These are phyloP conservation scores for Leptographium galeiforme DNA, from an alignment of 2,329 filamentous ascomycete species.

Conservation along the genomic window DNA sequence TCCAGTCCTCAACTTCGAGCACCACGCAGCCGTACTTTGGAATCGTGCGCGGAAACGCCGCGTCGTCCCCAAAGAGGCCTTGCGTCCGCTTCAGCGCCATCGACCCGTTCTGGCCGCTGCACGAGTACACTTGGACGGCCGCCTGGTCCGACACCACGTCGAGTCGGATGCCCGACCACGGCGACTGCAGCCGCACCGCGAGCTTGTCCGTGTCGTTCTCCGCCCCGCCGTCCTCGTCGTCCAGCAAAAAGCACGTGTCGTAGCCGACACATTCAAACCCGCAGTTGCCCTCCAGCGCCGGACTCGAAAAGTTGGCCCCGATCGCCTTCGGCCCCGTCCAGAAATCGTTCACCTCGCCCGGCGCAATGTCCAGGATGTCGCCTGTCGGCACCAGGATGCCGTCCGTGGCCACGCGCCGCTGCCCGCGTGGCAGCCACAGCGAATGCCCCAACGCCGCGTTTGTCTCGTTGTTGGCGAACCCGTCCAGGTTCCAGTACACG, in stretches of 20 bases:
- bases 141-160: slow-evolving; percentile 75
- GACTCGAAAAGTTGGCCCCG: slow-evolving; percentile 49
- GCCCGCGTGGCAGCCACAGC: slow-evolving; percentile 58
- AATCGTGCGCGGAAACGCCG: slow-evolving; percentile 46
- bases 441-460: slow-evolving; percentile 55
- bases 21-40: slow-evolving; percentile 75
- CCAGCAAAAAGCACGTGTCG: slow-evolving; percentile 57
- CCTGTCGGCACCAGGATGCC: slow-evolving; percentile 63
- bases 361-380: slow-evolving; percentile 55
- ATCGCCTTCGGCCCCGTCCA: slow-evolving; percentile 73
- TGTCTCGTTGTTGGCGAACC: slow-evolving; percentile 61
- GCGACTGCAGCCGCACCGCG: slow-evolving; percentile 54
- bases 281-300: slow-evolving; percentile 58
- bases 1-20: slow-evolving; percentile 86
- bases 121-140: slow-evolving; percentile 80
- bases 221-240: slow-evolving; percentile 48
- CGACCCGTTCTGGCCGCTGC: slow-evolving; percentile 61
- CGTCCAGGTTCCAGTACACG: slow-evolving; percentile 75
- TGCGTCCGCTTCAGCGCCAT: slow-evolving; percentile 58
- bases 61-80: slow-evolving; percentile 39
- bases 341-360: slow-evolving; percentile 62
- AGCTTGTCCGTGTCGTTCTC: slow-evolving; percentile 46
- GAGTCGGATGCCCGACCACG: slow-evolving; percentile 70
- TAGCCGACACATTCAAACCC: slow-evolving; percentile 75
- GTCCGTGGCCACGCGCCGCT: slow-evolving; percentile 55